Conservation (phyloP, 495 filamentous ascomycete genomes). For the Daldinia childiae region DNA sequence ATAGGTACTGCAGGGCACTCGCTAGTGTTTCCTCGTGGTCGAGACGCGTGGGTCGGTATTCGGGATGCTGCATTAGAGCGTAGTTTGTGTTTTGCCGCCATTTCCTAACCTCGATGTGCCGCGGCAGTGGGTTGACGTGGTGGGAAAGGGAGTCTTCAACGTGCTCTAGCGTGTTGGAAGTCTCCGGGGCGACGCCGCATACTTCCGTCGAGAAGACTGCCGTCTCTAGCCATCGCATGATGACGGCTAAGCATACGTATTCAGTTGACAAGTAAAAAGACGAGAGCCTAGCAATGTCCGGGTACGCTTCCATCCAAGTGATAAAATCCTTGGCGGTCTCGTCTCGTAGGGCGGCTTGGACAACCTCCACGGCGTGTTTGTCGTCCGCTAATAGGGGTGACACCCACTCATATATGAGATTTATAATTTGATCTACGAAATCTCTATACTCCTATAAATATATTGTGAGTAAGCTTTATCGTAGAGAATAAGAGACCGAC, state of each 20-base stretch:
- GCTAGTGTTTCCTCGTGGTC: neutral
- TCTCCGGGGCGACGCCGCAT: neutral
- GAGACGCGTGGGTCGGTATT: neutral
- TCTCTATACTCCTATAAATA: neutral
- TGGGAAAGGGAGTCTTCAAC: neutral
- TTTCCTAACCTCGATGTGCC: neutral
- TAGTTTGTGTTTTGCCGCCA: neutral
- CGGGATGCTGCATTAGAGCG: neutral
- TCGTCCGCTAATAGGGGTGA: neutral
- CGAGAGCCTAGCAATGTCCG: conserved; percentile 7
- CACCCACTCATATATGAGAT: neutral
- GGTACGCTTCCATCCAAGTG: neutral
- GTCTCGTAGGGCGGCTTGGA: neutral
- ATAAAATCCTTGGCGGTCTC: neutral
- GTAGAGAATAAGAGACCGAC: neutral
- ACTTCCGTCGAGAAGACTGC: neutral
- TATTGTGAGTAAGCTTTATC: neutral
- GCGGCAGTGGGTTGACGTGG: neutral
- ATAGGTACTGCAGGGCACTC: neutral
- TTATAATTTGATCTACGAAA: neutral
- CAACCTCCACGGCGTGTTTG: neutral
- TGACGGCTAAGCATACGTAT: neutral
- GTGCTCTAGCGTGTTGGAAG: neutral
- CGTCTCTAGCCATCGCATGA: neutral
- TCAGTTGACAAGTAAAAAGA: neutral